Base-by-base conservation (phyloP, 2,329 filamentous ascomycete species). In the Curvularia lunata region DNA sequence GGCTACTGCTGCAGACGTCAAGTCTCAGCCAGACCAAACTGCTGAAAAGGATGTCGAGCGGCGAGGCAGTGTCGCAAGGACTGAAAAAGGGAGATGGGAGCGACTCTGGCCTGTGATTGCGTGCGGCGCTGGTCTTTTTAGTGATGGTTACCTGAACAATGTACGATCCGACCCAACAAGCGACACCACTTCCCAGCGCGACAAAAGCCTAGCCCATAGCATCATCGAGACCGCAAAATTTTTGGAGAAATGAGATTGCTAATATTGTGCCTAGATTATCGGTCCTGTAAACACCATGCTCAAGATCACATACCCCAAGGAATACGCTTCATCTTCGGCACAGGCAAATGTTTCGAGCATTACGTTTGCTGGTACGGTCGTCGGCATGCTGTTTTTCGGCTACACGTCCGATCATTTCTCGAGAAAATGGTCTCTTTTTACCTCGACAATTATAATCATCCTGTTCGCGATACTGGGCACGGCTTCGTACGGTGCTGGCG, bases 111-210 rank as follows among this genome's bases (percentile, higher is more conserved):
- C 92, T 13, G 90, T 92, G 1, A 88, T 97, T 66, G 92, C 92
- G 42, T 96, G 92, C 71, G 93, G 93, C 63, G 91, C 92, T 50
- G 93, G 93, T 69, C 83, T 97, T 1, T 97, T 97, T 78, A 92
- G 89, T 23, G 93, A 97, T 76, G 93, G 93, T 16, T 97, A 97
- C 76, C 86, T 97, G 73, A 96, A 96, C 78, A 92, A 91, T 70
- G 91, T 92, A 66, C 79, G 64, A 13, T 32, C 19, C 5, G 50
- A 48, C 37, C 53, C 41, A 56, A 42, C 46, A 55, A 42, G 56
- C 58, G 41, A 54, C 58, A 40, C 55, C 41, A 52, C 32, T 3
- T n/a, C 27, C 63, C 56, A 41, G 46, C 21, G 58, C 61, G 48
- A 54, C 51, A 46, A 42, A 19, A 32, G 8, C 7, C 12, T 12